These are phyloP conservation scores for Danielia reshetovae DNA, from an alignment of 805 yeast species.

Conservation along the genomic window DNA sequence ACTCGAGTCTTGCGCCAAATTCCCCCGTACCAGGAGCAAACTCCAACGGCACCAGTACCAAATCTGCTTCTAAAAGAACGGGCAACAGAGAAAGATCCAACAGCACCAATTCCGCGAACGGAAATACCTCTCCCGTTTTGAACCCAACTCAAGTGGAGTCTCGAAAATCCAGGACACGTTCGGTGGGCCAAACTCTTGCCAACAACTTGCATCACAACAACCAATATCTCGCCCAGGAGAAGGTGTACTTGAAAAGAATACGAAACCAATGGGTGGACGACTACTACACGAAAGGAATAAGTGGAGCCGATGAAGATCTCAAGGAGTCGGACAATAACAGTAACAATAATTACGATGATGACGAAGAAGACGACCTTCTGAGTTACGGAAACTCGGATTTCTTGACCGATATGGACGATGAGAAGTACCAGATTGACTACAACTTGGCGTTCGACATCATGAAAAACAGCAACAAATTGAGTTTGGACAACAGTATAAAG, in stretches of 20 bases:
- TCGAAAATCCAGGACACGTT: conserved; percentile 10
- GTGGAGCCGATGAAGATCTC: conserved; percentile 31
- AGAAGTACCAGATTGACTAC: conserved; percentile 47
- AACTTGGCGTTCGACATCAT: conserved; percentile 34
- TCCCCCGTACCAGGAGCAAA: conserved; percentile 1
- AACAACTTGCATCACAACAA: conserved; percentile 18
- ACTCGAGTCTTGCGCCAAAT: conserved; percentile 7
- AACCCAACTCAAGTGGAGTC: not conserved
- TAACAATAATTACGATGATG: conserved; percentile 26
- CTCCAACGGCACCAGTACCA: not conserved
- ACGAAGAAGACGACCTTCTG: conserved; percentile 23
- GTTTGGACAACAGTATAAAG: conserved; percentile 31
- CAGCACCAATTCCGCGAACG: conserved; percentile 1
- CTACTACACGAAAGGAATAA: conserved; percentile 65
- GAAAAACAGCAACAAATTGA: conserved; percentile 20
- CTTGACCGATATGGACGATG: conserved; percentile 39
- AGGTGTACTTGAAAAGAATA: conserved; percentile 59
- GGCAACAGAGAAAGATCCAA: not conserved
- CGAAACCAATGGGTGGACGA: conserved; percentile 62
- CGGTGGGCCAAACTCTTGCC: conserved; percentile 14
- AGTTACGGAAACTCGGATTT: conserved; percentile 20
- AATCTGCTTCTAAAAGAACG: not conserved
- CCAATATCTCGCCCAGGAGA: conserved; percentile 60
- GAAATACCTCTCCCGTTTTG: not conserved
- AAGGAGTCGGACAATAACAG: conserved; percentile 7